Base-by-base conservation (phyloP, 768 basidiomycete species). In the Suillus occidentalis region DNA sequence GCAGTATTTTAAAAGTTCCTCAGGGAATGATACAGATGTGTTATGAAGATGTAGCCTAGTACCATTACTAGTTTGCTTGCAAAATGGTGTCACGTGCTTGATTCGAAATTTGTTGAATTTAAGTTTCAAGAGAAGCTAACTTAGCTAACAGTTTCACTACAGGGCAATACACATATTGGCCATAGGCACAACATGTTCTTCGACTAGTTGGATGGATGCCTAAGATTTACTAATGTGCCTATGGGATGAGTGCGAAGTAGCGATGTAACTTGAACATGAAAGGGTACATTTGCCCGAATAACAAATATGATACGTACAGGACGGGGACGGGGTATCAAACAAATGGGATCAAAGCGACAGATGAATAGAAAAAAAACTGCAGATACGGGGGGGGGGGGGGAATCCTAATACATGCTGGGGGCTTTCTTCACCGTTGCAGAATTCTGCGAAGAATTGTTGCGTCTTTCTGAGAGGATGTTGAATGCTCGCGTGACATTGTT, bases 371-470 rank as follows among this genome's bases (percentile, higher is more conserved):
- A 49, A 58, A 53, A 68, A 62, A 62, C 59, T 72, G 68, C 65
- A 64, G 61, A 77, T 77, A 78, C 71, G 78, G 63, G 50, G 60
- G 64, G 67, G 66, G 66, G 66, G 64, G 67, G 66, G 66, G 66
- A 67, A 65, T 70, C 65, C 64, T 62, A 60, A 67, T 69, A 72
- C 70, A 71, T 67, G 56, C 52, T 40, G 64, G 55, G 59, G 49
- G 36, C 39, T 60, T 8, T 40, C 39, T 61, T 76, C 67, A 81
- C 77, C 80, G 78, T 62, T 78, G 85, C 71, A 87, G 83, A 62
- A 87, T 67, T 73, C 77, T 85, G 68, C 85, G 83, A 68, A 87
- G 75, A 67, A 82, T 77, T 58, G 79, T 78, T 59, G 79, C 72
- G 66, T 86, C 84, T 70, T 75, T 79, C 34, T 76, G 75, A 16